phyloP scores from a whole-genome alignment of 164 flowering plant species.

The Malania oleifera region DNA sequence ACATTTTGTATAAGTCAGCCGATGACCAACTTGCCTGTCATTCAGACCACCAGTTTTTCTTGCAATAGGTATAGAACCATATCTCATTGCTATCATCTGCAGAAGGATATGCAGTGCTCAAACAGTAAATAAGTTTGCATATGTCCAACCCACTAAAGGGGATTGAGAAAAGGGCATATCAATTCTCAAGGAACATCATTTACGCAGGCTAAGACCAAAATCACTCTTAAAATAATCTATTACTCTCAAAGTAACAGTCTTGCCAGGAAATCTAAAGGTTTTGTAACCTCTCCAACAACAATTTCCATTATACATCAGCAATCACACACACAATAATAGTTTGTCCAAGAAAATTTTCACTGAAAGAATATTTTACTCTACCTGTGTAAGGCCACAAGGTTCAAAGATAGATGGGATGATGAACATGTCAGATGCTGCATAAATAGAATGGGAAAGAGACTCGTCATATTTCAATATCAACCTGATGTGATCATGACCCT shows the following conservation, averaged over 20 bases:
- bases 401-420: constrained; percentile 94
- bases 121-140: neutral
- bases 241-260: too few relatives aligned
- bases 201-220: too few relatives aligned
- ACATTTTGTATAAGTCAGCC: neutral
- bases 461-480: constrained; percentile 89
- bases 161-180: neutral
- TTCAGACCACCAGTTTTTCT: constrained; percentile 91
- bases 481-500: constrained; percentile 59
- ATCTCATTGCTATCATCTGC: constrained; percentile 99
- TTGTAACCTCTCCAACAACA: too few relatives aligned
- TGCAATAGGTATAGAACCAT: constrained; percentile 84
- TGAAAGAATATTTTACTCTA: constrained; percentile 16
- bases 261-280: too few relatives aligned
- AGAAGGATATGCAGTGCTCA: constrained; percentile 4
- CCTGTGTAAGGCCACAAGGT: constrained; percentile 99
- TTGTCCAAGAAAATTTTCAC: neutral
- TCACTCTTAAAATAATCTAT: too few relatives aligned
- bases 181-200: too few relatives aligned
- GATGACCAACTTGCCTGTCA: constrained; percentile 57
- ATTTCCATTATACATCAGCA: neutral
- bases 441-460: constrained; percentile 73
- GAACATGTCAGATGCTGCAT: constrained; percentile 91
- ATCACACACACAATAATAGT: neutral
- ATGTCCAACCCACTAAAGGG: neutral